Base-by-base conservation (phyloP, 1,284 basidiomycete genomes). In the Gomphus bonarii region DNA sequence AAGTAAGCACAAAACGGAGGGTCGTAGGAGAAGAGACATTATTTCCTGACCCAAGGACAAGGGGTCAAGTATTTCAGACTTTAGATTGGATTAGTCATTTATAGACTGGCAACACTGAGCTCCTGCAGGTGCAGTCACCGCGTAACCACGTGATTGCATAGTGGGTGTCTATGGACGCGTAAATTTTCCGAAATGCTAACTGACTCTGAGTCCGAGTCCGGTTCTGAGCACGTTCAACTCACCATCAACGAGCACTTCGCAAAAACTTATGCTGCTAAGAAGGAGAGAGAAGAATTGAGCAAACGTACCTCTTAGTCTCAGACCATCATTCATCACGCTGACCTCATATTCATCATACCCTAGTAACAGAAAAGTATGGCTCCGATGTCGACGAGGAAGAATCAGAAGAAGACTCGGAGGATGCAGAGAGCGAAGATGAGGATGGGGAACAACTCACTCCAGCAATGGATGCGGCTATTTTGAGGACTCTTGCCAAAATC, bases 371-470 rank as follows among this genome's bases (percentile, higher is more conserved):
- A 59, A 90, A 91, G 68, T 91, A 92, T 68, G 90, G 90, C 28
- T 85, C 86, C 1, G 86, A 91, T 64, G 63, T 69, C 36, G 78
- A 80, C 18, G 73, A 74, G 22, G 47, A 38, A 10, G 71, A 73
- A 3, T 72, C 75, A 30, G 66, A 67, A 9, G 78, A 79, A 5
- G 88, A 91, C 63, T 87, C 85, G 0, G 86, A 90, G 65, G 80
- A 81, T 35, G 86, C 84, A 50, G 89, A 91, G 65, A 84, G 82
- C 1, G 95, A 98, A 67, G 95, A 99, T 67, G 92, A 95, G 67
- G 90, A 97, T 60, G 97, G 95, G 12, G 92, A 93, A 63, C 91
- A 98, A 69, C 80, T 99, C 57, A 99, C 94, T 0, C 93, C 95
- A 1, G 86, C 89, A 0, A 81, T 98, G 49, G 95, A 99, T 67